phyloP scores from a whole-genome alignment of 2,329 filamentous ascomycete species.

The Acrocalymma vagum region DNA sequence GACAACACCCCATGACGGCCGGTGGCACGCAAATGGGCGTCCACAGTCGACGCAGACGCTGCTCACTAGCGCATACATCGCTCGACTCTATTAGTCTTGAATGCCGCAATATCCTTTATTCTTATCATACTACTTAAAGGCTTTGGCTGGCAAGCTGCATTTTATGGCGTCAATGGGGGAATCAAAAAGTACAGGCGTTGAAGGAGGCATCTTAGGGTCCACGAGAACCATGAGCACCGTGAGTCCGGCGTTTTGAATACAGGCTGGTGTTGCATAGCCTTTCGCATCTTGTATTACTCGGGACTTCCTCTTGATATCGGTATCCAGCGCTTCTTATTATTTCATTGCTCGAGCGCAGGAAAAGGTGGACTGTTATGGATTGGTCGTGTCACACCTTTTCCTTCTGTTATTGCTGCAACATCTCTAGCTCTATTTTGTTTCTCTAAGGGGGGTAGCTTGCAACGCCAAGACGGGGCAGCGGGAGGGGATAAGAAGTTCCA shows the following conservation, averaged over 20 bases:
- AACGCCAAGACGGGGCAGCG: conserved; percentile 34
- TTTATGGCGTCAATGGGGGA: conserved; percentile 50
- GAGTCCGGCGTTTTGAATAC: conserved; percentile 49
- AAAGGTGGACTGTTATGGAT: conserved; percentile 15
- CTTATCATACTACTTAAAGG: too few species aligned
- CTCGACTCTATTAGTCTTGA: conserved; percentile 29
- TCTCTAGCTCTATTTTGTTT: conserved; percentile 26
- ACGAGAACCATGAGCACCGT: conserved; percentile 32
- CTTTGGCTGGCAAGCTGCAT: conserved; percentile 45
- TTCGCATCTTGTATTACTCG: conserved; percentile 41
- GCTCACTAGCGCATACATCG: conserved; percentile 28
- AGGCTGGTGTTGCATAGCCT: conserved; percentile 45
- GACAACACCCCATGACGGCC: conserved; percentile 42
- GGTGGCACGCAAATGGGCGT: conserved; percentile 38
- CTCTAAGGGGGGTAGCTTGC: conserved; percentile 23
- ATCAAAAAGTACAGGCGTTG: conserved; percentile 50
- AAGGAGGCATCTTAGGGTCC: conserved; percentile 44
- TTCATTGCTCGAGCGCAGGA: conserved; percentile 23
- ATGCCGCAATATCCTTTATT: conserved; percentile 27
- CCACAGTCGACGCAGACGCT: conserved; percentile 33
- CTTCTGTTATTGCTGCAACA: conserved; percentile 29
- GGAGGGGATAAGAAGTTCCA: conserved; percentile 24
- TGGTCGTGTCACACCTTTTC: conserved; percentile 19
- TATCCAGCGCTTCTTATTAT: conserved; percentile 28
- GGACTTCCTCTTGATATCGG: conserved; percentile 28